Base-by-base conservation (phyloP, 2,329 filamentous ascomycete species). In the Bipolaris bicolor region DNA sequence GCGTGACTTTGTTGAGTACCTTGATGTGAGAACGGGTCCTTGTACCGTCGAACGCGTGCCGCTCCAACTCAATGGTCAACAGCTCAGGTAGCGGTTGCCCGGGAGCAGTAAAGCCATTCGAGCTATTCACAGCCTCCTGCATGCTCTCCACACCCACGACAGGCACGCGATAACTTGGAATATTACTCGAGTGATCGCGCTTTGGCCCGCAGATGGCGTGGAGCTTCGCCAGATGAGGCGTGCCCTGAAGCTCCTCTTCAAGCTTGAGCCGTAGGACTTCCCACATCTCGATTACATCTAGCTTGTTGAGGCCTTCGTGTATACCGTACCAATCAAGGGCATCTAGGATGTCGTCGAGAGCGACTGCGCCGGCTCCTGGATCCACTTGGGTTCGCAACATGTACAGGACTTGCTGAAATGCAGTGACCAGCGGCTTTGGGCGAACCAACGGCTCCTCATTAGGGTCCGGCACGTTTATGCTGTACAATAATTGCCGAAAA, bases 21-120 rank as follows among this genome's bases (percentile, higher is more conserved):
- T 88, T 82, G 48, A 82, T 80, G 82, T 86, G 88, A 26, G 82
- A 81, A 2, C 85, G 81, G 33, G 79, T 77, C 3, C 76, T 75
- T 48, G 79, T 74, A 67, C 54, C 48, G 31, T 87, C 83, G 60
- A 87, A 84, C 7, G 77, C 75, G 58, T 88, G 84, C 16, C 86
- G 82, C 20, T 82, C 79, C 20, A 88, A 75, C 61, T 88, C 84
- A 5, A 88, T 73, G 22, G 82, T 79, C 39, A 86, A 72, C 18
- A 86, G 68, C 2, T 82, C 74, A 1, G 83, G 83, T 9, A 82
- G 74, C 24, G 72, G 55, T 9, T 64, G 57, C 2, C 45, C 61
- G 37, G 65, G 63, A 31, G 60, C 44, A 2, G 64, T 56, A 9
- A 77, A 62, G 48, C 72, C 60, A 3, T 58, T 24, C 15, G 75